Evolutionary conservation across 2,329 filamentous ascomycete genomes (phyloP).

Genomic region (Neopestalotiopsis rosae): DNA sequence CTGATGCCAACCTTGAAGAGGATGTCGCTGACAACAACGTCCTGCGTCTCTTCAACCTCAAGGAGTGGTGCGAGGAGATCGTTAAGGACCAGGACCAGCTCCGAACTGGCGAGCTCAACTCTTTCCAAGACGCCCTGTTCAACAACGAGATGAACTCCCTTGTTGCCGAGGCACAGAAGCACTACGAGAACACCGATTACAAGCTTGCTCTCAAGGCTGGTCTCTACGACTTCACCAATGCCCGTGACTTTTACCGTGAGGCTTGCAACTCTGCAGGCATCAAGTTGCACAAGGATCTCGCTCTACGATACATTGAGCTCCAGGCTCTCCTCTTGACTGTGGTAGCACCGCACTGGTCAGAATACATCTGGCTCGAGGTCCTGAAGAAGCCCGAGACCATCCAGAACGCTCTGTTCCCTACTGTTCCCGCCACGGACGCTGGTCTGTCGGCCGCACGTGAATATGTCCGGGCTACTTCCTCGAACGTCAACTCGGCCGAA

Average conservation of each 20-base stretch:
- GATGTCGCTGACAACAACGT: slow-evolving; percentile 91
- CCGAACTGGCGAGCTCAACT: slow-evolving; percentile 75
- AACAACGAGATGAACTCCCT: slow-evolving; percentile 90
- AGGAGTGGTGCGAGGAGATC: slow-evolving; percentile 92
- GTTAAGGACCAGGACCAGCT: slow-evolving; percentile 71
- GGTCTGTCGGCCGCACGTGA: slow-evolving; percentile 78
- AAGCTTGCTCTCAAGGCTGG: slow-evolving; percentile 85
- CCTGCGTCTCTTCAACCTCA: slow-evolving; percentile 78
- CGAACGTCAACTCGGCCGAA: slow-evolving; percentile 86
- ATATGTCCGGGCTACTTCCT: slow-evolving; percentile 76
- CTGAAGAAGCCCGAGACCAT: slow-evolving; percentile 78
- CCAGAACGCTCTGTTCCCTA: slow-evolving; percentile 79
- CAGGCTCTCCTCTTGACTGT: slow-evolving; percentile 84
- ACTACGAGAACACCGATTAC: slow-evolving; percentile 83
- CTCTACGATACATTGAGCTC: slow-evolving; percentile 82
- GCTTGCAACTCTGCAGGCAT: slow-evolving; percentile 76
- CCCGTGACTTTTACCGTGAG: slow-evolving; percentile 91
- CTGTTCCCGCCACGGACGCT: slow-evolving; percentile 68
- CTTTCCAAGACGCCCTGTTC: slow-evolving; percentile 88
- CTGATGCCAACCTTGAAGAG: slow-evolving; percentile 98
- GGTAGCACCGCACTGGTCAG: slow-evolving; percentile 91
- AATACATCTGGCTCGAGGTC: slow-evolving; percentile 93
- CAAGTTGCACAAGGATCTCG: slow-evolving; percentile 84
- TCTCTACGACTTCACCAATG: slow-evolving; percentile 88
- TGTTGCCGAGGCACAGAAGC: slow-evolving; percentile 76